phyloP scores from a whole-genome alignment of 225 moss, liverwort and hornwort genomes.

The Marchantia paleacea region DNA sequence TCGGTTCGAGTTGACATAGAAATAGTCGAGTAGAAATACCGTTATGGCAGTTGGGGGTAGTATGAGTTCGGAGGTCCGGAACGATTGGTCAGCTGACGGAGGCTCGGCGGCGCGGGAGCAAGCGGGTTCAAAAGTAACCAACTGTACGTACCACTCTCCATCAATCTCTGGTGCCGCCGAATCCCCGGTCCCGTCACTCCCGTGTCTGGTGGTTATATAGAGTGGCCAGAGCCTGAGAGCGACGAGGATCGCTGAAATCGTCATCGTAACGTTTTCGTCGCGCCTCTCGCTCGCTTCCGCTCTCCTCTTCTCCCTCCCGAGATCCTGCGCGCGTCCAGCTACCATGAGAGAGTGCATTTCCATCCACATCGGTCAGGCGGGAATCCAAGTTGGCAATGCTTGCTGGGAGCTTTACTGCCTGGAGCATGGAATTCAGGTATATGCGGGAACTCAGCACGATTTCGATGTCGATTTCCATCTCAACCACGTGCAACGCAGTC shows the following conservation, averaged over 20 bases:
- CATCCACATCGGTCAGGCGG: conserved; percentile 37
- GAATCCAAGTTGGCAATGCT: conserved; percentile 40
- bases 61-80: too few species aligned
- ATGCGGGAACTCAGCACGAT: too few species aligned
- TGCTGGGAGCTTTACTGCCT: conserved; percentile 44
- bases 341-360: conserved; percentile 37
- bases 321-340: not conserved
- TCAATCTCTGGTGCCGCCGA: not conserved
- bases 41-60: too few species aligned
- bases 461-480: too few species aligned
- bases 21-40: too few species aligned
- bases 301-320: not conserved
- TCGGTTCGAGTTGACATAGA: too few species aligned
- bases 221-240: not conserved
- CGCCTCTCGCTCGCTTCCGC: not conserved
- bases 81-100: too few species aligned
- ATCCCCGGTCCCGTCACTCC: not conserved
- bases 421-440: conserved; percentile 40
- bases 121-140: not conserved
- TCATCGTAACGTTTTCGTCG: conserved; percentile 17
- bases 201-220: not conserved
- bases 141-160: conserved; percentile 6
- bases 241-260: conserved; percentile 1
- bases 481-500: too few species aligned
- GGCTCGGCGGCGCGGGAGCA: not conserved